Evolutionary conservation across 2,329 filamentous ascomycete genomes (phyloP).

Genomic region (Neonectria hederae): DNA sequence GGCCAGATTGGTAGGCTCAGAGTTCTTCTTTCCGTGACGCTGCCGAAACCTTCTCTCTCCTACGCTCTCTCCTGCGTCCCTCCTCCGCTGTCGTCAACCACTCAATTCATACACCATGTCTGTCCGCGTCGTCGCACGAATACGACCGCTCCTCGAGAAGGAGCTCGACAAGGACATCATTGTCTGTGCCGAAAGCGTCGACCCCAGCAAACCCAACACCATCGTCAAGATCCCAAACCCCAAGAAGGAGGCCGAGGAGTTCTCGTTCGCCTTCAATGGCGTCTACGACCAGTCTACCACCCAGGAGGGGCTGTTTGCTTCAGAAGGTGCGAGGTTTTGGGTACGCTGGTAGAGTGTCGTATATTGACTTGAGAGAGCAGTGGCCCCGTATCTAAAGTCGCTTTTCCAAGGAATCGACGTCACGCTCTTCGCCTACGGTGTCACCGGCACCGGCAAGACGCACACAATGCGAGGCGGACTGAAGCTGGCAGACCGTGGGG

Average conservation of each 20-base stretch:
- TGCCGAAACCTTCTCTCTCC: constrained; percentile 28
- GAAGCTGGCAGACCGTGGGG: constrained; percentile 83
- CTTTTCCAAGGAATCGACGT: constrained; percentile 90
- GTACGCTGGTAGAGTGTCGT: constrained; percentile 16
- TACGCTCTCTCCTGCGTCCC: constrained; percentile 6
- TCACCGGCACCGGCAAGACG: constrained; percentile 93
- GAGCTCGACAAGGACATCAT: constrained; percentile 91
- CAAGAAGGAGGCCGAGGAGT: constrained; percentile 90
- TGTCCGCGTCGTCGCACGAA: constrained; percentile 88
- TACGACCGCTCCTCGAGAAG: constrained; percentile 85
- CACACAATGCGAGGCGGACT: constrained; percentile 95
- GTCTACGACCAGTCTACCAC: constrained; percentile 85
- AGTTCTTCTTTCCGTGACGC: constrained; percentile 29
- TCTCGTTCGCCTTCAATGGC: constrained; percentile 92
- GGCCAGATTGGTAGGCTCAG: constrained; percentile 40
- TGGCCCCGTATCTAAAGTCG: constrained; percentile 88
- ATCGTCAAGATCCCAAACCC: constrained; percentile 92
- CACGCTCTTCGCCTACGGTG: constrained; percentile 92
- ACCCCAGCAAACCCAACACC: constrained; percentile 68
- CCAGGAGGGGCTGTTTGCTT: constrained; percentile 88
- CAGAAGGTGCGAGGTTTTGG: constrained; percentile 72
- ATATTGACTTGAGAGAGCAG: constrained; percentile 61
- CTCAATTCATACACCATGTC: constrained; percentile 56
- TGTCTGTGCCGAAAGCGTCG: constrained; percentile 72
- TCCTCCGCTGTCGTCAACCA: constrained; percentile 19